A percentile compares a stretch with the other conserved stretches of the same genome.
phyloP scores from a whole-genome alignment of 306 rosid species.

The Vachellia collinsii region DNA sequence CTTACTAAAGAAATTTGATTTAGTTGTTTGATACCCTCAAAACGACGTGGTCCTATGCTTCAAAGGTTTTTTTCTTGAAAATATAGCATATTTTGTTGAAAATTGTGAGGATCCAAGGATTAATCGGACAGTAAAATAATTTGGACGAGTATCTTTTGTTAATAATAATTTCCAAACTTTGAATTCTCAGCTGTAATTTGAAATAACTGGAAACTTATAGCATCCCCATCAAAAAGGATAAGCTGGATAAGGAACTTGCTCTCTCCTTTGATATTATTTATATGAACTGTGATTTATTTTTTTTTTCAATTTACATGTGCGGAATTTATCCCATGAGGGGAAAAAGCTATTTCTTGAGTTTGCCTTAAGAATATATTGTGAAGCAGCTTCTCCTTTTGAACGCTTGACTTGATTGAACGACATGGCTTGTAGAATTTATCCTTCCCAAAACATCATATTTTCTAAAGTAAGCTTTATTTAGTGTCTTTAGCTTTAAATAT shows the following conservation, averaged over 20 bases:
- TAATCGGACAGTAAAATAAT: background rate
- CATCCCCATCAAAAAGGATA: background rate
- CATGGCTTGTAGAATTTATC: background rate
- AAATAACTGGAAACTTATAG: background rate
- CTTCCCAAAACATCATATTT: background rate
- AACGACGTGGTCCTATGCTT: background rate
- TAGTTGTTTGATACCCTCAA: background rate
- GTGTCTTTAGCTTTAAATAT: background rate
- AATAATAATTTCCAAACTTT: background rate
- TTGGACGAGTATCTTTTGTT: background rate
- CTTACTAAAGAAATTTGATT: background rate
- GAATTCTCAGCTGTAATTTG: background rate
- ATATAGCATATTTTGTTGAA: background rate
- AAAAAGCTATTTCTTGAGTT: background rate
- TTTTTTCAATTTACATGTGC: background rate
- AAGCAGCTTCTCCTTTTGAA: background rate
- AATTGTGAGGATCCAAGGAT: background rate
- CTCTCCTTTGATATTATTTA: background rate
- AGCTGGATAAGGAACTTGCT: slow-evolving; percentile 1
- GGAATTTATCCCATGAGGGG: background rate
- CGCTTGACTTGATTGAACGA: background rate
- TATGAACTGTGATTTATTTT: background rate
- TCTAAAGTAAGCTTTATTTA: background rate
- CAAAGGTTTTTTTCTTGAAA: background rate
- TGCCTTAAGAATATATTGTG: background rate